Evolutionary conservation across 2,329 filamentous ascomycete species (phyloP).

Genomic region (Macrophomina pseudophaseolina): DNA sequence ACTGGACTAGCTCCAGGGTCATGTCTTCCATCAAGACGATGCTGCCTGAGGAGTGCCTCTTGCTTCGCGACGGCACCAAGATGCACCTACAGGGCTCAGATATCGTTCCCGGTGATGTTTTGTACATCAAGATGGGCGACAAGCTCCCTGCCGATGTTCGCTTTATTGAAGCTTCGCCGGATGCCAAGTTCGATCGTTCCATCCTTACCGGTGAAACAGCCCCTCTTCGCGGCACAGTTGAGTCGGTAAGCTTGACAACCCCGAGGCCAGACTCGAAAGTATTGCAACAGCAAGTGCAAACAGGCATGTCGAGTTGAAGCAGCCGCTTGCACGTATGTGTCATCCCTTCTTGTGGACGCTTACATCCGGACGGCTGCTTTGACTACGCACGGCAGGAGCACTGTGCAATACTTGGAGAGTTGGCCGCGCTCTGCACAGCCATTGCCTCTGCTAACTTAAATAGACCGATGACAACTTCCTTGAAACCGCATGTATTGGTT

Average conservation of each 20-base stretch:
- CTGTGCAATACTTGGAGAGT: too few relatives aligned
- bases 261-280: not conserved
- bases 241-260: slow-evolving; percentile 47
- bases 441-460: not conserved
- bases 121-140: slow-evolving; percentile 72
- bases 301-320: too few relatives aligned
- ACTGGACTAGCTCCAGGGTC: slow-evolving; percentile 76
- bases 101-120: slow-evolving; percentile 73
- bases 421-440: too few relatives aligned
- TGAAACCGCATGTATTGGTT: slow-evolving; percentile 75
- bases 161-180: slow-evolving; percentile 70
- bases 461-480: slow-evolving; percentile 70
- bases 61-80: slow-evolving; percentile 65
- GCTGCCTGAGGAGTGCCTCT: slow-evolving; percentile 74
- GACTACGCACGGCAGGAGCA: too few relatives aligned
- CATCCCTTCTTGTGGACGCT: too few relatives aligned
- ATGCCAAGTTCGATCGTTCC: slow-evolving; percentile 74
- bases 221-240: slow-evolving; percentile 66
- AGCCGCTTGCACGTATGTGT: too few relatives aligned
- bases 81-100: slow-evolving; percentile 59
- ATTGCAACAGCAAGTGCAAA: too few relatives aligned
- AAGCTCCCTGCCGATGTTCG: slow-evolving; percentile 76
- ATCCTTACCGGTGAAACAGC: slow-evolving; percentile 74
- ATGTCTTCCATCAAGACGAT: slow-evolving; percentile 82
- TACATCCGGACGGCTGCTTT: too few relatives aligned